Percentiles rank a stretch among this genome's conserved stretches.
Conservation (phyloP, 1,284 basidiomycete species). For the Leccinum subrobustum region DNA sequence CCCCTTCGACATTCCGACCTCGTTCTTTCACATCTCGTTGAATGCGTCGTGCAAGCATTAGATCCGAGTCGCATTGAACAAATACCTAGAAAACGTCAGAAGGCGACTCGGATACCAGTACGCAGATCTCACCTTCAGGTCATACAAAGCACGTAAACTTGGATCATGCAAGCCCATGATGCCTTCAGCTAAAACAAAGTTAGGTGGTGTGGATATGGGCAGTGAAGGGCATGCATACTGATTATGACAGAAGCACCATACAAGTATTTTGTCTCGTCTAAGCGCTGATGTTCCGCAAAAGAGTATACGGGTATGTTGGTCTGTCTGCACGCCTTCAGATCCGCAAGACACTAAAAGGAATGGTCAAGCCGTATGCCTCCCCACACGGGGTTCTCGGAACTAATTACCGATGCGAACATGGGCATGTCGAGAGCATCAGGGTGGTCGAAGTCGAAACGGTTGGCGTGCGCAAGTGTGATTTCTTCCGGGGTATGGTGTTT, state of each 20-base stretch:
- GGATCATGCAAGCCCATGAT: slow-evolving; percentile 90
- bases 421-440: slow-evolving; percentile 92
- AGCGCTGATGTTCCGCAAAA: slow-evolving; percentile 87
- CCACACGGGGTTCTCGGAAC: neutral
- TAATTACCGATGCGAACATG: slow-evolving; percentile 74
- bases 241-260: slow-evolving; percentile 97
- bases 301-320: slow-evolving; percentile 93
- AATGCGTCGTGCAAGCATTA: slow-evolving; percentile 95
- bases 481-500: slow-evolving; percentile 79
- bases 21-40: slow-evolving; percentile 87
- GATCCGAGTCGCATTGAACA: slow-evolving; percentile 89
- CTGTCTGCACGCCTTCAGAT: slow-evolving; percentile 81
- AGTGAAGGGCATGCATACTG: slow-evolving; percentile 40
- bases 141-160: slow-evolving; percentile 77
- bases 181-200: slow-evolving; percentile 67
- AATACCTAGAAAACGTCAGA: slow-evolving; percentile 52
- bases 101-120: neutral
- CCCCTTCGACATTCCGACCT: slow-evolving; percentile 81
- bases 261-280: slow-evolving; percentile 85
- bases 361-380: neutral
- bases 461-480: slow-evolving; percentile 79
- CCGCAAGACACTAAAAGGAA: slow-evolving; percentile 66
- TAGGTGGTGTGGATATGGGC: neutral
- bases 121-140: slow-evolving; percentile 73
- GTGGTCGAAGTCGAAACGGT: slow-evolving; percentile 89